Evolutionary conservation across 805 yeast genomes (phyloP).

Genomic region (Wickerhamomyces chambardii): DNA sequence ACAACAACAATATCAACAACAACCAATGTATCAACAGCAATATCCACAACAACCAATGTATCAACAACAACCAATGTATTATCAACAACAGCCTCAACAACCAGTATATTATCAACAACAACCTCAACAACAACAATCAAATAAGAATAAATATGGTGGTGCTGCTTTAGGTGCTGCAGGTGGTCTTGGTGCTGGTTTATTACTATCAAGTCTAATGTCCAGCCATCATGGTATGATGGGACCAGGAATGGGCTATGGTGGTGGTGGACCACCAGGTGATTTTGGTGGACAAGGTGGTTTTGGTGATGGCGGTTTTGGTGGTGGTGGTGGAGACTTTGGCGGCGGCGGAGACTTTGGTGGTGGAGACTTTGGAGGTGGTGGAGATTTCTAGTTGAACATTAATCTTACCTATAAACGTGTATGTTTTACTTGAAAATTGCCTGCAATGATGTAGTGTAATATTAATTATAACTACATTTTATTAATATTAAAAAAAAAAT

Average conservation of each 20-base stretch:
- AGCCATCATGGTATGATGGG: slow-evolving; percentile 15
- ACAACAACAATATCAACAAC: slow-evolving; percentile 7
- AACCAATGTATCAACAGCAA: slow-evolving; percentile 17
- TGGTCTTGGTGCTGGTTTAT: slow-evolving; percentile 45
- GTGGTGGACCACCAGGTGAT: slow-evolving; percentile 8
- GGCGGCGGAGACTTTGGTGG: slow-evolving; percentile 18
- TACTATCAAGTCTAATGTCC: slow-evolving; percentile 36
- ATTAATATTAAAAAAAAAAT: too few relatives aligned
- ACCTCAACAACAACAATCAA: slow-evolving; percentile 17
- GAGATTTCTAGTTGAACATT: slow-evolving; percentile 5
- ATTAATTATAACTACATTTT: too few relatives aligned
- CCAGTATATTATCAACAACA: slow-evolving; percentile 19
- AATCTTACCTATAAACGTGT: too few relatives aligned
- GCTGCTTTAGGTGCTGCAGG: slow-evolving; percentile 5
- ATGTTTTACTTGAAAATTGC: too few relatives aligned
- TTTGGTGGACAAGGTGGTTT: slow-evolving; percentile 20
- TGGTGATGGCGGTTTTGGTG: slow-evolving; percentile 15
- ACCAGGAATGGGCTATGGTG: slow-evolving; percentile 18
- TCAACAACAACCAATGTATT: slow-evolving; percentile 8
- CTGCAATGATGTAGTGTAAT: too few relatives aligned
- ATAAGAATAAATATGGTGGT: slow-evolving; percentile 19
- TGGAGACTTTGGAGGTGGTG: slow-evolving; percentile 25
- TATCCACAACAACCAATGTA: slow-evolving; percentile 20
- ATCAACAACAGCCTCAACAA: slow-evolving; percentile 20
- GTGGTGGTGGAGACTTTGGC: slow-evolving; percentile 16